These are phyloP conservation scores for Monosporascus sp. DNA, from an alignment of 2,329 filamentous ascomycete species.

Conservation along the genomic window DNA sequence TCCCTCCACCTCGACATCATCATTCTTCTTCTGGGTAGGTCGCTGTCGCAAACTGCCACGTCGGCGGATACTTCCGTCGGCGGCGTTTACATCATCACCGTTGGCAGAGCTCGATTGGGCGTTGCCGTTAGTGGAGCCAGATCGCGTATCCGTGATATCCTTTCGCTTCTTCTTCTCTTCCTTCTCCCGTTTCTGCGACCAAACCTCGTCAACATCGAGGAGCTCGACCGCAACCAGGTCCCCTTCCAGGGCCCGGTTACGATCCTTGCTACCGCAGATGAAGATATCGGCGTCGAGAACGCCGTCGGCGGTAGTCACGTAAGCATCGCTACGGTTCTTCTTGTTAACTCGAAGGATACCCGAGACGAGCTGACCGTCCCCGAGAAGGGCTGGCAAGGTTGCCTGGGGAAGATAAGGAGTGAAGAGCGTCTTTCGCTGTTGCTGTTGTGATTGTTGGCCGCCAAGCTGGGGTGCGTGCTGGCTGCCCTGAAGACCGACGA, in stretches of 20 bases:
- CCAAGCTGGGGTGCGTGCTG: constrained; percentile 66
- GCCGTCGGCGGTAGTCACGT: constrained; percentile 86
- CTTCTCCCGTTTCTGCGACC: constrained; percentile 97
- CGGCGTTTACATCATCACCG: constrained; percentile 54
- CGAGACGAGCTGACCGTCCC: constrained; percentile 89
- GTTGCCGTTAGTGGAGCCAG: constrained; percentile 67
- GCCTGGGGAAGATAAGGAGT: constrained; percentile 96
- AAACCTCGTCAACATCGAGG: constrained; percentile 96
- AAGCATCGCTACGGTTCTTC: constrained; percentile 98
- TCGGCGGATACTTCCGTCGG: constrained; percentile 82
- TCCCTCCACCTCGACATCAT: constrained; percentile 97
- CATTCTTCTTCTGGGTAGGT: constrained; percentile 99
- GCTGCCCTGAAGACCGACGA: constrained; percentile 62
- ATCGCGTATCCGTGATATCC: constrained; percentile 89
- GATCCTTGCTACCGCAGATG: constrained; percentile 98
- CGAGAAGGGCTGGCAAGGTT: constrained; percentile 81
- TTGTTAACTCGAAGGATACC: constrained; percentile 98
- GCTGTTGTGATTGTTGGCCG: constrained; percentile 69
- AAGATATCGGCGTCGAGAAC: constrained; percentile 95
- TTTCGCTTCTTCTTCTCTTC: constrained; percentile 99
- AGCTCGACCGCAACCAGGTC: constrained; percentile 94
- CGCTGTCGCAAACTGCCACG: constrained; percentile 94
- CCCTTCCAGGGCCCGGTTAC: constrained; percentile 92
- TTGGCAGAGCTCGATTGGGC: constrained; percentile 57
- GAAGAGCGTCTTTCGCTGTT: constrained; percentile 96